Percentiles rank a stretch among this genome's conserved stretches.
Conservation (phyloP, 2,329 filamentous ascomycete genomes). For the Sporothrix humicola region DNA sequence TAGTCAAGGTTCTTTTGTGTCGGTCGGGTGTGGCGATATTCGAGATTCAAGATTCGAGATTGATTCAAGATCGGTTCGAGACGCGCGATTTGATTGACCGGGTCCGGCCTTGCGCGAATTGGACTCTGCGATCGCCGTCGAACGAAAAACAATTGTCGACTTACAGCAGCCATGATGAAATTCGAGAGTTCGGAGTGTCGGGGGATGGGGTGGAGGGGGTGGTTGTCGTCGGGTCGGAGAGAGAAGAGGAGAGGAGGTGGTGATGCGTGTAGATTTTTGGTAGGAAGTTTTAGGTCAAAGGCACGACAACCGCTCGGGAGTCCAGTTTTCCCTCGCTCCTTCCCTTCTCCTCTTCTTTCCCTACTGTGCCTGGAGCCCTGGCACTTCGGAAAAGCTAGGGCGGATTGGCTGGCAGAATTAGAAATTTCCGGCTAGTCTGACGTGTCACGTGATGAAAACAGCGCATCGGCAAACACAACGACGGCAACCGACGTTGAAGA, state of each 20-base stretch:
- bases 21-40: not conserved
- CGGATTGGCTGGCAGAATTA: constrained; percentile 20
- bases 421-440: constrained; percentile 26
- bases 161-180: constrained; percentile 39
- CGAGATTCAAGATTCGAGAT: not conserved
- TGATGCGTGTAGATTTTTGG: constrained; percentile 28
- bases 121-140: constrained; percentile 2
- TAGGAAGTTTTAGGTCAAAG: constrained; percentile 31
- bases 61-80: not conserved
- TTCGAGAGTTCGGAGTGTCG: constrained; percentile 23
- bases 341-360: constrained; percentile 20
- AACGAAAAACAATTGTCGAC: constrained; percentile 21
- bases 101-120: constrained; percentile 14
- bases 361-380: constrained; percentile 32
- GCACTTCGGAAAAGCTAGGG: constrained; percentile 40
- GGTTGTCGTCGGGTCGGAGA: constrained; percentile 17
- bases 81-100: not conserved
- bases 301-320: constrained; percentile 26
- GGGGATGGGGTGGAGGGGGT: constrained; percentile 20
- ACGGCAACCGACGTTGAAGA: not conserved
- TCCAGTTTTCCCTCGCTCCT: constrained; percentile 29
- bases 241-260: constrained; percentile 1
- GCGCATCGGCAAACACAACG: not conserved
- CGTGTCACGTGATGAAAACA: constrained; percentile 34
- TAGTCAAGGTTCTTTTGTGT: constrained; percentile 52